Base-by-base conservation (phyloP, 2,329 filamentous ascomycete species). In the Aureobasidium sp. region DNA sequence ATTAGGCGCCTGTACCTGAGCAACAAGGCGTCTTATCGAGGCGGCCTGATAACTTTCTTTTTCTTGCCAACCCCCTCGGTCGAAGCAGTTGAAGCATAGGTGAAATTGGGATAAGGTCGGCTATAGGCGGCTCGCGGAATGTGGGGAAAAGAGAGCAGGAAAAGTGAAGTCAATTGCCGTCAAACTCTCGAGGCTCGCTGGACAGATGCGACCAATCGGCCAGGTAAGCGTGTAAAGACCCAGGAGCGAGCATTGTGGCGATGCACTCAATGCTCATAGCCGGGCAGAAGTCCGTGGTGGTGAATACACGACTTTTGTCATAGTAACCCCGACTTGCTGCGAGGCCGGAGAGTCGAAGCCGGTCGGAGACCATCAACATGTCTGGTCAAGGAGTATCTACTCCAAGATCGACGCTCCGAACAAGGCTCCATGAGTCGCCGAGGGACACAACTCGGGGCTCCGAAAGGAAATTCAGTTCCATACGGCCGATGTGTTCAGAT, bases 51-150 rank as follows among this genome's bases (percentile, higher is more conserved):
- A 33, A 8, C 9, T 33, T 33, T 33, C 31, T 29, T 22, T 39
- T 8, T 35, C 22, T 11, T 27, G 7, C 9, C 17, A 15, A 17
- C 12, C 24, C 24, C 24, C 24, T 29, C 29, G 33, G 29, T 54
- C 3, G 9, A 31, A 19, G 14, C 19, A 27, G 31, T 33, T 33
- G 31, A 14, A 37, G 33, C 19, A 37, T 19, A 11, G 27, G 17
- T n/a, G 27, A 17, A n/a, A 3, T 33, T 17, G 33, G 50, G 37
- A 40, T 14, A 29, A 19, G 22, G 35, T 24, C 50, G 50, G 50
- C 50, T 54, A 54, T 54, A 42, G 50, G 17, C 50, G 50, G 50
- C 50, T 54, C 22, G 50, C 50, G 37, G 37, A 54, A 42, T 42
- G 50, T 42, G 50, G 50, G 37, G 35, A 42, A 37, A 53, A 39